These are phyloP conservation scores for Boletales sp. DNA, from an alignment of 768 basidiomycete species.

Conservation along the genomic window DNA sequence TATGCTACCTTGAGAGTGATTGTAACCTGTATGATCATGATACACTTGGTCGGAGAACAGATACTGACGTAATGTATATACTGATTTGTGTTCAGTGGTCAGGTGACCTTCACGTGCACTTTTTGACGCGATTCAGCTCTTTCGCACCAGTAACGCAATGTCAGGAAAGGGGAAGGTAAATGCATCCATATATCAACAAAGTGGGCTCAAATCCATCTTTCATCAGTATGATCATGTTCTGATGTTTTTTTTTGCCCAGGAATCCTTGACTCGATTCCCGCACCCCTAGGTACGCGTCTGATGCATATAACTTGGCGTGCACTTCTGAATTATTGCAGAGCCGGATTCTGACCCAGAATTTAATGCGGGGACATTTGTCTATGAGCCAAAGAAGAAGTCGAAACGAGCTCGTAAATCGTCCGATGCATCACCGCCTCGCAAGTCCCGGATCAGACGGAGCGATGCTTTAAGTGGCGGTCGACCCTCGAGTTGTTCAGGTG, in stretches of 20 bases:
- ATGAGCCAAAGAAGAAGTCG: conserved; percentile 23
- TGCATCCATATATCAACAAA: conserved; percentile 16
- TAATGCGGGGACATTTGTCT: conserved; percentile 26
- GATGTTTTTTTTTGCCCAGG: conserved; percentile 11
- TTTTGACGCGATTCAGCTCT: neutral
- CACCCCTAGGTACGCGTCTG: conserved; percentile 31
- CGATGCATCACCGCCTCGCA: conserved; percentile 14
- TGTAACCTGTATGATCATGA: conserved; percentile 25
- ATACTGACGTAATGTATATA: neutral
- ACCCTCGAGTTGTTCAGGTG: conserved; percentile 10
- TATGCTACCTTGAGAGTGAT: conserved; percentile 27
- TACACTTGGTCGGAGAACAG: neutral
- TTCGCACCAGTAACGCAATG: conserved; percentile 11
- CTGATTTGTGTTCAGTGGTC: neutral
- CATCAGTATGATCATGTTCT: neutral
- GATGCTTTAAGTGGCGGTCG: neutral
- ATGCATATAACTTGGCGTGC: neutral
- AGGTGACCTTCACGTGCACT: conserved; percentile 19
- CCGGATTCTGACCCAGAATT: conserved; percentile 34
- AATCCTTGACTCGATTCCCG: conserved; percentile 27
- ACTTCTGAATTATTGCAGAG: conserved; percentile 15
- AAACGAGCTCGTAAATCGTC: conserved; percentile 17
- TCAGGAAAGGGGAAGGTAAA: conserved; percentile 14
- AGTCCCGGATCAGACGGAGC: conserved; percentile 13
- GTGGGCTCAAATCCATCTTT: conserved; percentile 5